A percentile compares a stretch with the other conserved stretches of the same genome.
These are phyloP conservation scores for Naganishia randhawae DNA, from an alignment of 768 basidiomycete genomes.

Conservation along the genomic window DNA sequence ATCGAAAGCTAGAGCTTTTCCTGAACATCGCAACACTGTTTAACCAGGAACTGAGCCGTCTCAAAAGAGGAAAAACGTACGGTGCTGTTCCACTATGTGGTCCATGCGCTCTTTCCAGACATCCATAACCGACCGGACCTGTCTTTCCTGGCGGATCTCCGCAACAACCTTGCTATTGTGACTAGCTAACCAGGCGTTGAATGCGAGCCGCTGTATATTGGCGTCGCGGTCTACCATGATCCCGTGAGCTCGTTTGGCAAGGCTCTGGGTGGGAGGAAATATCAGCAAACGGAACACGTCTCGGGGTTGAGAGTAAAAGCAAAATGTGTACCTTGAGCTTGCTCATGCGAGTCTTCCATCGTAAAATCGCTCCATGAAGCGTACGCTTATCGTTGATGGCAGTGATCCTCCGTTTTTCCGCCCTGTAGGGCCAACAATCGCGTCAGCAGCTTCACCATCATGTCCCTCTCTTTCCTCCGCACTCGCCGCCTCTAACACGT, in stretches of 20 bases:
- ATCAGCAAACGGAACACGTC: not conserved
- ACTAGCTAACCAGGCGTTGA: conserved; percentile 19
- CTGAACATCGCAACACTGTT: not conserved
- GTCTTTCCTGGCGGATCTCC: conserved; percentile 2
- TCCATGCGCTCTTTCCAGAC: conserved; percentile 19
- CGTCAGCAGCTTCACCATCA: not conserved
- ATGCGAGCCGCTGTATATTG: conserved; percentile 8
- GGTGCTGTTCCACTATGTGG: conserved; percentile 9
- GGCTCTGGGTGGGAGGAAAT: not conserved
- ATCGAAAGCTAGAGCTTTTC: conserved; percentile 8
- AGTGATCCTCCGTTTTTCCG: not conserved
- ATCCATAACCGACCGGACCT: conserved; percentile 13
- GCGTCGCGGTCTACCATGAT: conserved; percentile 19
- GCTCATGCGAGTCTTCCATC: conserved; percentile 8
- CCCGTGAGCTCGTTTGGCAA: conserved; percentile 17
- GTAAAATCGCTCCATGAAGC: not conserved
- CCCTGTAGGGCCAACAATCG: not conserved
- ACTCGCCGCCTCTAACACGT: not conserved
- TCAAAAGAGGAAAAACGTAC: not conserved
- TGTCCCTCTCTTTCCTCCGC: not conserved
- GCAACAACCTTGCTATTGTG: conserved; percentile 16
- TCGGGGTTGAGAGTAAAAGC: not conserved
- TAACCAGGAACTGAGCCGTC: not conserved
- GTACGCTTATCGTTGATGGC: not conserved
- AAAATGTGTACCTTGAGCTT: not conserved